These are phyloP conservation scores for Calocybe cyanea DNA, from an alignment of 768 basidiomycete genomes.

Conservation along the genomic window DNA sequence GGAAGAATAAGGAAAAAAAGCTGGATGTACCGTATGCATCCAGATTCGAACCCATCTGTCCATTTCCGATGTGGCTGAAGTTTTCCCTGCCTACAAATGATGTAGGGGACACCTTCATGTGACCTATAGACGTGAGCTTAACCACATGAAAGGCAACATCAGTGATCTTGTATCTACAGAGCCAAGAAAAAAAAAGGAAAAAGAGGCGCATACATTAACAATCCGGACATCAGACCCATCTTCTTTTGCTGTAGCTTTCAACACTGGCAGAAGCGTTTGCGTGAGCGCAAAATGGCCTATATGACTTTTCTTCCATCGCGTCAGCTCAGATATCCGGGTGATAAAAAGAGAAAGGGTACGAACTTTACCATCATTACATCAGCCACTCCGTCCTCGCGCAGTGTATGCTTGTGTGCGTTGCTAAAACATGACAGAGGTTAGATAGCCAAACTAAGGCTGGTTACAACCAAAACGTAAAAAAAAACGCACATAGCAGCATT, in stretches of 20 bases:
- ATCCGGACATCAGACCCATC: constrained; percentile 56
- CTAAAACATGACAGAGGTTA: neutral
- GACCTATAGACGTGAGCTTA: constrained; percentile 30
- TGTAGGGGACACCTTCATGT: constrained; percentile 18
- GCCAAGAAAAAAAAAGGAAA: neutral
- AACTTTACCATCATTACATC: constrained; percentile 39
- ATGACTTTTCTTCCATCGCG: constrained; percentile 35
- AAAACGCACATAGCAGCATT: constrained; percentile 47
- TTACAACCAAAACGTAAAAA: constrained; percentile 5
- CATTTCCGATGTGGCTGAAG: constrained; percentile 22
- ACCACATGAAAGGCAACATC: neutral
- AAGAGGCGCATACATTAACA: constrained; percentile 40
- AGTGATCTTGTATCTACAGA: neutral
- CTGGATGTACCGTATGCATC: no score
- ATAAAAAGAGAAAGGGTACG: neutral
- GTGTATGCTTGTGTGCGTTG: neutral
- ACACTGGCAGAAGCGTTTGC: constrained; percentile 46
- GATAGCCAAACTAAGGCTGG: constrained; percentile 11
- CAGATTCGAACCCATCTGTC: no score
- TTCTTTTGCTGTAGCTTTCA: constrained; percentile 44
- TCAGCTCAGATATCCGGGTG: neutral
- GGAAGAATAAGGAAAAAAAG: neutral
- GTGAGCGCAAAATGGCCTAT: constrained; percentile 56
- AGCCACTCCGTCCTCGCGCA: constrained; percentile 36
- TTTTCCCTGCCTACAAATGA: constrained; percentile 29